phyloP scores from a whole-genome alignment of 2,329 filamentous ascomycete species.

The Colletotrichum viniferum region DNA sequence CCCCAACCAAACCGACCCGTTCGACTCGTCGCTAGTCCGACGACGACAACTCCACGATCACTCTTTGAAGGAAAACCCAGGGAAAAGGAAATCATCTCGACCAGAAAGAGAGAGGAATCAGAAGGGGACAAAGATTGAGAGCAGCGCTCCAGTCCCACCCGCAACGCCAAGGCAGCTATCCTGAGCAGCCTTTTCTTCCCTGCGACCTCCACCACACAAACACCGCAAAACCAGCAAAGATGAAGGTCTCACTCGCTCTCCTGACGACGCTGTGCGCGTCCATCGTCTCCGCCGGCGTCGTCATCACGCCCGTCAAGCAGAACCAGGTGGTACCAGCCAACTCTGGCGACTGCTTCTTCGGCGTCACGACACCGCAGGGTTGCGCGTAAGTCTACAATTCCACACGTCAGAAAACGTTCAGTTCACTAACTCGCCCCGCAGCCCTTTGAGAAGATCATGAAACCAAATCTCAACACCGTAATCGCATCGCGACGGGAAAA shows the following conservation, averaged over 20 bases:
- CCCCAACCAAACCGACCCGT: not conserved
- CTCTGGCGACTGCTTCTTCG: conserved; percentile 58
- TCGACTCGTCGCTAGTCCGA: conserved; percentile 8
- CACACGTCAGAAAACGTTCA: accelerated
- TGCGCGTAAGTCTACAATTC: conserved; percentile 53
- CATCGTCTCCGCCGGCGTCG: conserved; percentile 55
- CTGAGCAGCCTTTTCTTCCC: not conserved
- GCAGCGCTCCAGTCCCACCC: not conserved
- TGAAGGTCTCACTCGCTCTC: conserved; percentile 43
- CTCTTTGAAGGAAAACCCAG: not conserved
- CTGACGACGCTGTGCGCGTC: conserved; percentile 49
- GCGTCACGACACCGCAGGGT: conserved; percentile 59
- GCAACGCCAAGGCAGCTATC: not conserved
- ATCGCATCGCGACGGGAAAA: not conserved
- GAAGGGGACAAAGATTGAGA: not conserved
- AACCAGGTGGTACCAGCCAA: conserved; percentile 53
- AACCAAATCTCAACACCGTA: not conserved
- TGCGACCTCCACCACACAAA: not conserved
- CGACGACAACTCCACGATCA: not conserved
- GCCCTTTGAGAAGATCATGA: conserved; percentile 5
- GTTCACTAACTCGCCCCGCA: not conserved
- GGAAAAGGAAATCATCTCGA: not conserved
- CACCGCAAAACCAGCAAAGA: conserved; percentile 29
- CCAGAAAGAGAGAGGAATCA: conserved; percentile 12
- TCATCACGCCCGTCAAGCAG: conserved; percentile 56